These are phyloP conservation scores for Xylaria scruposa DNA, from an alignment of 495 filamentous ascomycete species.

Conservation along the genomic window DNA sequence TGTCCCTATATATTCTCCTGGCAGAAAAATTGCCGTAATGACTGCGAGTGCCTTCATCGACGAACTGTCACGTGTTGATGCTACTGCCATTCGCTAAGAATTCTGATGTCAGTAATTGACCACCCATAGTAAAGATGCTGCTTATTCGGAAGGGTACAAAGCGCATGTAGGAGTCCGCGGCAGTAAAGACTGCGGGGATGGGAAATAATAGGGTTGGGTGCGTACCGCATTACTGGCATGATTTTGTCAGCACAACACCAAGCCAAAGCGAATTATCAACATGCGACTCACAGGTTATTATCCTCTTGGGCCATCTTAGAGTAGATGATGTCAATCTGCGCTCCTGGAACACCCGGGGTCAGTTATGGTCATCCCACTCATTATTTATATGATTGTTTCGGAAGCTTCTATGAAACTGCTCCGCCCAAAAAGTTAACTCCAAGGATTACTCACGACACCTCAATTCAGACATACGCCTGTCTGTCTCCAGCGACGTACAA, in stretches of 20 bases:
- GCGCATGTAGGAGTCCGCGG: not conserved
- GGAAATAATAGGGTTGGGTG: not conserved
- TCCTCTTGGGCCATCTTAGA: slow-evolving; percentile 47
- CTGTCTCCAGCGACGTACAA: slow-evolving; percentile 44
- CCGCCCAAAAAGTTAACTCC: not conserved
- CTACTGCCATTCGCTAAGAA: slow-evolving; percentile 42
- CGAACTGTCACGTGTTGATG: slow-evolving; percentile 44
- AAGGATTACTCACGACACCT: slow-evolving; percentile 27
- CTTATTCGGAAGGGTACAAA: not conserved
- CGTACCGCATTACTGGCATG: slow-evolving; percentile 3
- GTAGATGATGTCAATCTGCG: slow-evolving; percentile 47
- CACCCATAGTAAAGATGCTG: not conserved
- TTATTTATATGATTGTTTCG: not conserved
- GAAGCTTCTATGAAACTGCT: not conserved
- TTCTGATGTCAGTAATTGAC: not conserved
- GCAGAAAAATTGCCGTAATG: slow-evolving; percentile 45
- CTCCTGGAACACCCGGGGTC: slow-evolving; percentile 21
- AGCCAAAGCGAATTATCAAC: not conserved
- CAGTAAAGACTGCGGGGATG: not conserved
- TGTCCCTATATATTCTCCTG: slow-evolving; percentile 45
- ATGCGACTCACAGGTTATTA: slow-evolving; percentile 41
- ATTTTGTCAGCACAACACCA: not conserved
- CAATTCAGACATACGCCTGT: slow-evolving; percentile 43
- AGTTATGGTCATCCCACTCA: not conserved
- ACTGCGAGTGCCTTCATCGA: slow-evolving; percentile 46